Percentiles rank a stretch among this genome's conserved stretches.
phyloP scores from a whole-genome alignment of 768 basidiomycete species.

The Pulveroboletus sp. region DNA sequence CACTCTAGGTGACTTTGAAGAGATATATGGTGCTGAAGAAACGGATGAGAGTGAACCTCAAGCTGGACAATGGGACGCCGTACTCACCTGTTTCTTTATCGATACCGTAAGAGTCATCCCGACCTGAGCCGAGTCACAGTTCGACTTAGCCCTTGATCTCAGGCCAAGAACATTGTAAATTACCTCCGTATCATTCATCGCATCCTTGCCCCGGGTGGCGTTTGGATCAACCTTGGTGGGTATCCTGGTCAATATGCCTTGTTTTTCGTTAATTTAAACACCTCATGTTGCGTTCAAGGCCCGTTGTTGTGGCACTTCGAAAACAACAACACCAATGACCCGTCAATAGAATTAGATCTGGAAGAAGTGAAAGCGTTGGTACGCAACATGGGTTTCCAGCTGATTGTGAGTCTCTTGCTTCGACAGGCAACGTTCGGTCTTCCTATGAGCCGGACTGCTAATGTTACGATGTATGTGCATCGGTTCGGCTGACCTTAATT shows the following conservation, averaged over 20 bases:
- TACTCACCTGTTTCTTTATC: constrained; percentile 95
- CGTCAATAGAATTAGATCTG: constrained; percentile 83
- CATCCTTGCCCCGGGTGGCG: constrained; percentile 78
- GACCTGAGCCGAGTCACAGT: neutral
- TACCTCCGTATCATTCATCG: constrained; percentile 84
- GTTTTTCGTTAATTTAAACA: neutral
- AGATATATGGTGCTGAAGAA: constrained; percentile 68
- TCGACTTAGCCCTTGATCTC: neutral
- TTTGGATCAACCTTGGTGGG: constrained; percentile 80
- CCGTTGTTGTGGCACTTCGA: constrained; percentile 98
- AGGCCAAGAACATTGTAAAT: constrained; percentile 90
- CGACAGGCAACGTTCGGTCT: neutral
- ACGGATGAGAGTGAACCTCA: constrained; percentile 58
- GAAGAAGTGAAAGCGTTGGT: constrained; percentile 82
- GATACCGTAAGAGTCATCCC: constrained; percentile 62
- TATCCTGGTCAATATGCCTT: neutral
- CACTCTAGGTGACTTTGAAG: constrained; percentile 79
- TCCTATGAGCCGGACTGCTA: neutral
- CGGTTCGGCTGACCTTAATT: neutral
- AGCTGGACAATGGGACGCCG: constrained; percentile 77
- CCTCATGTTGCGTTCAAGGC: constrained; percentile 38
- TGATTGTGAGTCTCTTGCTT: constrained; percentile 51
- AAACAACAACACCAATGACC: constrained; percentile 75
- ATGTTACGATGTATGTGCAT: neutral
- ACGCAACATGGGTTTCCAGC: constrained; percentile 70